Evolutionary conservation across 768 basidiomycete genomes (phyloP), one percentile per base, ranked within the genome.

Genomic region (Suillus subalutaceus): DNA sequence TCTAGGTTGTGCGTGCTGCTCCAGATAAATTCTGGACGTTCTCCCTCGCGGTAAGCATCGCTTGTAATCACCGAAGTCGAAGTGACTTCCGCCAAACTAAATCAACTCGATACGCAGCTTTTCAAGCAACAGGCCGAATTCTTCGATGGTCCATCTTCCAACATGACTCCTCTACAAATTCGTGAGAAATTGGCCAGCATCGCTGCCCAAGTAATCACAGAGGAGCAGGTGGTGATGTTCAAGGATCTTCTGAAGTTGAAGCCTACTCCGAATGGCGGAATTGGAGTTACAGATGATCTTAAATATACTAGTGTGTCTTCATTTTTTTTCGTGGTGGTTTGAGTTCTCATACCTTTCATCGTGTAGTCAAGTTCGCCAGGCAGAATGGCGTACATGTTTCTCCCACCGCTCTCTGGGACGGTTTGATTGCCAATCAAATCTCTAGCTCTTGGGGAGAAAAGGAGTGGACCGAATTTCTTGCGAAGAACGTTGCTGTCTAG

Each of bases 341-440:
- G 15, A 5, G 41, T 30, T 46, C 41, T 64, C 30, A 48, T 18
- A 35, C 37, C 46, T 41, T 15, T 52, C 23, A 13, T n/a, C 53
- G 37, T 66, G 38, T 71, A 96, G 94, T 97, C 83, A 97, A 96
- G 78, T 90, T 90, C 75, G 87, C 91, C 18, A 83, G 96, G 68
- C 96, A 97, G 80, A 97, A 98, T 67, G 84, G 92, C 3, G 88
- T 97, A 48, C 96, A 98, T 69, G 93, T 97, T 57, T 96, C 94
- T 1, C 94, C 95, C 5, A 91, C 94, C 48, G 85, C 83, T 3
- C 79, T 93, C 2, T 91, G 88, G 87, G 90, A 95, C 69, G 92
- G 93, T 60, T 80, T 90, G 64, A 73, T 93, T 62, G 90, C 87
- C 13, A 84, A 80, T 59, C 89, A 92, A 58, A 82, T 96, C 40